These are phyloP conservation scores for Melocanna baccifera DNA, from an alignment of 176 grass and related monocot genomes.

Conservation along the genomic window DNA sequence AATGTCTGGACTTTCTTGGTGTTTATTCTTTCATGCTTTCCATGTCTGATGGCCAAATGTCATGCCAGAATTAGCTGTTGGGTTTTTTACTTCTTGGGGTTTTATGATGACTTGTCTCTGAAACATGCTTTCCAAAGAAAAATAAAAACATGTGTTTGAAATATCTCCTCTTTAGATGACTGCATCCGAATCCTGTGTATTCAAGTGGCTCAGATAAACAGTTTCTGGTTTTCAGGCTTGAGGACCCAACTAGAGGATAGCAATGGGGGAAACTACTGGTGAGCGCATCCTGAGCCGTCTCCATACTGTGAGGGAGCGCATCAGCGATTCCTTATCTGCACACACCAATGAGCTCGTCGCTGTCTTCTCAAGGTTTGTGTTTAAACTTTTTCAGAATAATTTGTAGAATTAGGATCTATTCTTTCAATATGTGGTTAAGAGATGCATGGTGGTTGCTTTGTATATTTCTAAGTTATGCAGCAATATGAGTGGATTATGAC, in stretches of 20 bases:
- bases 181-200: background rate
- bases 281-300: constrained; percentile 70
- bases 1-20: background rate
- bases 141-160: background rate
- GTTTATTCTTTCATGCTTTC: background rate
- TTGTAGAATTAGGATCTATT: background rate
- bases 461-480: background rate
- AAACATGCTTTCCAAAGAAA: background rate
- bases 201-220: background rate
- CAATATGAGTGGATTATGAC: background rate
- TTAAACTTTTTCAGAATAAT: background rate
- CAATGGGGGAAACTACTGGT: constrained; percentile 63
- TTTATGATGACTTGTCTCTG: background rate
- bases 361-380: constrained; percentile 80
- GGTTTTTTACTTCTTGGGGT: background rate
- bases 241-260: constrained; percentile 31
- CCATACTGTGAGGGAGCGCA: constrained; percentile 85
- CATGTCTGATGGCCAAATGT: background rate
- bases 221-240: constrained; percentile 22
- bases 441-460: background rate
- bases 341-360: constrained; percentile 98
- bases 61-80: background rate
- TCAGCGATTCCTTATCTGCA: constrained; percentile 73
- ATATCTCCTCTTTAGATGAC: background rate
- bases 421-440: background rate